These are phyloP conservation scores for Eucalyptus sp. DNA, from an alignment of 345 rosid species.

Conservation along the genomic window DNA sequence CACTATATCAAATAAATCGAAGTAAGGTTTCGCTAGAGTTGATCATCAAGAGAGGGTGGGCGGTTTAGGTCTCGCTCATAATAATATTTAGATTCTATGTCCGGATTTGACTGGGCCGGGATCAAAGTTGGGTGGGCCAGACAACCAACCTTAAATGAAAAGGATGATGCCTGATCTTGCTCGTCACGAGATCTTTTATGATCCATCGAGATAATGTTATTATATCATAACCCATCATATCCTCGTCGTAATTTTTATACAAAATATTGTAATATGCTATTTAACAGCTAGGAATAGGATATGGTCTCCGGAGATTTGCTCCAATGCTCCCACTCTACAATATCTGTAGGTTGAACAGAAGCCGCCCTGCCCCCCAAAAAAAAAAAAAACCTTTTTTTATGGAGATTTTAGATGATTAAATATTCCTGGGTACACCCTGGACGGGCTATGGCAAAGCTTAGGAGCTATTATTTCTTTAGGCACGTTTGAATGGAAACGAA, in stretches of 20 bases:
- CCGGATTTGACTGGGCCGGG: fast-evolving
- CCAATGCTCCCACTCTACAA: background rate
- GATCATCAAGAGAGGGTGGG: background rate
- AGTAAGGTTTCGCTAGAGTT: background rate
- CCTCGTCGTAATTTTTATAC: background rate
- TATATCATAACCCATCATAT: background rate
- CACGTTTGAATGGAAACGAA: background rate
- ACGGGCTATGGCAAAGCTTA: background rate
- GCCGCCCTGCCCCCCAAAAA: background rate
- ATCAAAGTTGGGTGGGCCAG: background rate
- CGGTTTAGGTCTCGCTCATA: background rate
- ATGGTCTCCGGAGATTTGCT: background rate
- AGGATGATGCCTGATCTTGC: background rate
- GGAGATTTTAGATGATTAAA: background rate
- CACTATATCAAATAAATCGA: background rate
- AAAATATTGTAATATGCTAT: background rate
- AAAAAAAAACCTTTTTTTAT: background rate
- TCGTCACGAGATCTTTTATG: background rate
- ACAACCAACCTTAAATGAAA: background rate
- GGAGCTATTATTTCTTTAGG: background rate
- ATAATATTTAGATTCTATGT: background rate
- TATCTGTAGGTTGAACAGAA: background rate
- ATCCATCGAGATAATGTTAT: background rate
- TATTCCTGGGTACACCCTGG: background rate
- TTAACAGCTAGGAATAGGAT: background rate